Evolutionary conservation across 2,329 filamentous ascomycete genomes (phyloP).

Genomic region (Huntiella omanensis): DNA sequence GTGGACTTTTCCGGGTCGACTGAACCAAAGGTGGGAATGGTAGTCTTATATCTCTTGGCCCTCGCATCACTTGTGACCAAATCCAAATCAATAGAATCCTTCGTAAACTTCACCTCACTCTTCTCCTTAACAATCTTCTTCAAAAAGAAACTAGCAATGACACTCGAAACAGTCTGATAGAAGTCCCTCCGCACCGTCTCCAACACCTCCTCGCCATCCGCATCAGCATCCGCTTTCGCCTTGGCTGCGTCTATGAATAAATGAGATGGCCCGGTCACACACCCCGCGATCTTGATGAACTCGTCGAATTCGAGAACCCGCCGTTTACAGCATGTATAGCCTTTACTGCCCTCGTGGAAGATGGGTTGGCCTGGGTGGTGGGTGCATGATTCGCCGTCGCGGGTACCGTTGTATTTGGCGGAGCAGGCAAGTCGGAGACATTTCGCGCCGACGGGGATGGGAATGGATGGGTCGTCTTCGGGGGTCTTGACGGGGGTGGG

Average conservation of each 20-base stretch:
- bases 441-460: constrained; percentile 52
- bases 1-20: constrained; percentile 60
- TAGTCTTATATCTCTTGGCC: constrained; percentile 58
- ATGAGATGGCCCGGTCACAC: constrained; percentile 63
- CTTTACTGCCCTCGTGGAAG: constrained; percentile 97
- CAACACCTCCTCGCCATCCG: constrained; percentile 51
- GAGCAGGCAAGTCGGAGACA: constrained; percentile 68
- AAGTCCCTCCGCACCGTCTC: constrained; percentile 73
- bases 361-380: constrained; percentile 82
- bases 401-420: constrained; percentile 37
- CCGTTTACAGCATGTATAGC: constrained; percentile 91
- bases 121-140: constrained; percentile 86
- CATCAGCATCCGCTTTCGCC: constrained; percentile 36
- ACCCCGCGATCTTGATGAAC: constrained; percentile 90
- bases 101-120: constrained; percentile 51
- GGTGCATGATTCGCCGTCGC: constrained; percentile 59
- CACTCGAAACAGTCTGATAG: constrained; percentile 72
- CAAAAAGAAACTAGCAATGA: constrained; percentile 83
- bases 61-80: constrained; percentile 64
- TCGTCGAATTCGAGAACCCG: constrained; percentile 92
- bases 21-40: constrained; percentile 54
- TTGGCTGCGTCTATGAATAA: constrained; percentile 69
- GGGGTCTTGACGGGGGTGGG: constrained; percentile 59
- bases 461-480: constrained; percentile 60
- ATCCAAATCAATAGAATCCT: constrained; percentile 51